Evolutionary conservation across 2,329 filamentous ascomycete genomes (phyloP), one percentile per base, ranked within the genome.

Genomic region (Aspergillus ibericus): DNA sequence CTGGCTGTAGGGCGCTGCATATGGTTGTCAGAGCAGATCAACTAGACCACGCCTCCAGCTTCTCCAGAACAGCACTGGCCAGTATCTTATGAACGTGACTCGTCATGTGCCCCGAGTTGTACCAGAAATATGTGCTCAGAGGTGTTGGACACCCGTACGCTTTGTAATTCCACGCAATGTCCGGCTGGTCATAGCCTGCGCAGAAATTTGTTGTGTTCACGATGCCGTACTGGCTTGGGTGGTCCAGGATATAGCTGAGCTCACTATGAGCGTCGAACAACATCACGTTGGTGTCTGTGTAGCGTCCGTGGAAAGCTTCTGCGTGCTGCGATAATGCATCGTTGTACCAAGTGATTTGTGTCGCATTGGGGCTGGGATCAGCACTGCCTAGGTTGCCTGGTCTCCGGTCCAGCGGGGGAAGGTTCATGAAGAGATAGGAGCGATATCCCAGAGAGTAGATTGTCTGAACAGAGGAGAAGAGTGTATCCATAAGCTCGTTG

Each of bases 371-470:
- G 3, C 69, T 69, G 1, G 78, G 77, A 2, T 68, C 70, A 16
- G 65, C 57, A 12, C 59, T 65, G 4, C 42, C 64, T 25, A 75
- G 67, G 48, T 78, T 79, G 15, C 70, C 70, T 1, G 74, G 72
- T 5, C 76, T 79, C 10, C 79, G 76, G 61, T 84, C 77, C 1
- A 83, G 67, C 0, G 82, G 82, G 1, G 82, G 81, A 1, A 84
- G 70, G 44, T 82, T 82, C 68, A 84, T 70, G 61, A 84, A 79
- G 6, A 85, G 67, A 58, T 78, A 81, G 22, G 78, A 73, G 3
- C 68, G 66, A 62, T 81, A 82, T 0, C 81, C 81, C 0, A 77
- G 70, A 0, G 66, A 52, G 53, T 78, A 78, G 5, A 83, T 66
- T 0, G 70, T 71, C 22, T 75, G 68, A 8, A 82, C 72, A 15